Percentiles rank a stretch among this genome's conserved stretches.
phyloP scores from a whole-genome alignment of 2,329 filamentous ascomycete species.

The Torrubiellomyces zombiae region DNA sequence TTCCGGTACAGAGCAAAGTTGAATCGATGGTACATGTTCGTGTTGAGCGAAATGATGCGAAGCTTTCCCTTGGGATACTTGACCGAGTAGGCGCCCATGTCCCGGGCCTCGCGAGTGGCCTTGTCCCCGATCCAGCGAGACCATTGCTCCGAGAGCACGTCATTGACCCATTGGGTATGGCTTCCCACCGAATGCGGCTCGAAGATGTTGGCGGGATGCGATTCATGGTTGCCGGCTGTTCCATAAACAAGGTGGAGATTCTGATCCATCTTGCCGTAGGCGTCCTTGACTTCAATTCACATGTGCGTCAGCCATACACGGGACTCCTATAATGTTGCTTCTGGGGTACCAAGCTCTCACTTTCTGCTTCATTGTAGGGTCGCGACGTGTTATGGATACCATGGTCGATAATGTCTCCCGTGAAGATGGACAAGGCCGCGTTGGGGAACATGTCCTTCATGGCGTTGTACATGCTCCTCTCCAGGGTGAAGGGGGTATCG shows the following conservation, averaged over 20 bases:
- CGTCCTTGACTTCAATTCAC: conserved; percentile 19
- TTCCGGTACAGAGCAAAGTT: conserved; percentile 40
- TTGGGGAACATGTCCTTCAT: conserved; percentile 27
- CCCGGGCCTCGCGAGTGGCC: conserved; percentile 13
- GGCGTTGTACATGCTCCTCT: conserved; percentile 36
- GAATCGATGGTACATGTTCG: conserved; percentile 40
- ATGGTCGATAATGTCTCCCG: conserved; percentile 39
- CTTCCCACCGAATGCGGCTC: conserved; percentile 21
- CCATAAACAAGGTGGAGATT: conserved; percentile 29
- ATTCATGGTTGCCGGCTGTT: conserved; percentile 40
- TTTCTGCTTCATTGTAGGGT: conserved; percentile 13
- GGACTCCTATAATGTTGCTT: neutral
- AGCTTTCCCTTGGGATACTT: conserved; percentile 28
- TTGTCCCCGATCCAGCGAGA: conserved; percentile 25
- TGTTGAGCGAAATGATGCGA: conserved; percentile 42
- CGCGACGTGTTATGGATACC: conserved; percentile 26
- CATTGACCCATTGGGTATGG: conserved; percentile 34
- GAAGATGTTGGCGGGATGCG: conserved; percentile 34
- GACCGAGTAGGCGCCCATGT: conserved; percentile 33
- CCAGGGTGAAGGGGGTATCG: conserved; percentile 30
- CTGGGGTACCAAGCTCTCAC: conserved; percentile 6
- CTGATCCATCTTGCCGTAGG: conserved; percentile 28
- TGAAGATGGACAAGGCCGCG: conserved; percentile 36
- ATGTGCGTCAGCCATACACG: neutral
- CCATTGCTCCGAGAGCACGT: conserved; percentile 29